Conservation (phyloP, 371 early-diverging fungal genomes). For the Syncephalastrum racemosum region DNA sequence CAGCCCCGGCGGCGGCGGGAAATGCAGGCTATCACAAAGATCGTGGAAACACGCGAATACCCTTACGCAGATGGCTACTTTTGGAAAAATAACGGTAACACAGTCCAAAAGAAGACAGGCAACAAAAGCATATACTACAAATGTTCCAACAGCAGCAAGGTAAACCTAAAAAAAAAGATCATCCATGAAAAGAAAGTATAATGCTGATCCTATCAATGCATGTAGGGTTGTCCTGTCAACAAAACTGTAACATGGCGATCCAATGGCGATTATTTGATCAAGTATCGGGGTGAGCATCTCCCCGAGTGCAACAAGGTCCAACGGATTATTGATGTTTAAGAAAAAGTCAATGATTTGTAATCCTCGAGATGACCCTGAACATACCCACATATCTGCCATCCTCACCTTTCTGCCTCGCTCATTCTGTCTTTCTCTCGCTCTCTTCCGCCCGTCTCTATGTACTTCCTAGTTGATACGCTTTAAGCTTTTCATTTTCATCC, state of each 20-base stretch:
- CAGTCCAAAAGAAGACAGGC: constrained; percentile 61
- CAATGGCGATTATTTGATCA: constrained; percentile 52
- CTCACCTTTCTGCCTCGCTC: background rate
- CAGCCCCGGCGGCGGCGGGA: constrained; percentile 56
- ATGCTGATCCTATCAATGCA: background rate
- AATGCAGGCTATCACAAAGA: constrained; percentile 62
- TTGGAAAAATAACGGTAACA: constrained; percentile 66
- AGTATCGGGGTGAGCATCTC: constrained; percentile 56
- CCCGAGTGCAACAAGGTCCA: constrained; percentile 43
- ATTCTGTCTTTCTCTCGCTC: background rate
- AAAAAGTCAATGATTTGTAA: background rate
- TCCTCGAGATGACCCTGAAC: background rate
- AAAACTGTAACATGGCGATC: constrained; percentile 59
- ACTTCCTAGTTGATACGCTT: background rate
- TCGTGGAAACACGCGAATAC: constrained; percentile 54
- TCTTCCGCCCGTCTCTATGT: background rate
- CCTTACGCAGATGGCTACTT: constrained; percentile 51
- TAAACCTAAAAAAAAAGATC: constrained; percentile 8
- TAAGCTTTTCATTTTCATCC: background rate
- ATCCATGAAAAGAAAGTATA: background rate
- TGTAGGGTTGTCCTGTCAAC: constrained; percentile 48
- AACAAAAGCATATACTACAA: constrained; percentile 62
- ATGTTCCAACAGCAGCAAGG: constrained; percentile 50
- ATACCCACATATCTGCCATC: constrained; percentile 1
- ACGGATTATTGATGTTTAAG: constrained; percentile 23